phyloP scores from a whole-genome alignment of 495 filamentous ascomycete genomes.

The Aspergillus taichungensis region DNA sequence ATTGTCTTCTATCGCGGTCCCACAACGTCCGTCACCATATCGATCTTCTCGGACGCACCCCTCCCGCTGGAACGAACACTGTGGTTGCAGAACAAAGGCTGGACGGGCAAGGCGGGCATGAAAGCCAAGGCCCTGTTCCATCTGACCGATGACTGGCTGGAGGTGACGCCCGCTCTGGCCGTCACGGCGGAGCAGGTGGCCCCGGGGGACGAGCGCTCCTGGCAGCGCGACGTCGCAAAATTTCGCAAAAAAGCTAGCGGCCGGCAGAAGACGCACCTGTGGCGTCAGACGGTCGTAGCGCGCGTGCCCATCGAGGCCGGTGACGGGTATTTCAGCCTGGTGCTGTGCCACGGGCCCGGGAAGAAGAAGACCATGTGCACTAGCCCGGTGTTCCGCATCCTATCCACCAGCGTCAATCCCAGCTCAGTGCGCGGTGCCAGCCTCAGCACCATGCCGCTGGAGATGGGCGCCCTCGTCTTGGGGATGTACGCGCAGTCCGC shows the following conservation, averaged over 20 bases:
- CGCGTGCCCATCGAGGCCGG: constrained; percentile 52
- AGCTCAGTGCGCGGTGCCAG: constrained; percentile 55
- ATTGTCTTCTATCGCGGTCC: constrained; percentile 57
- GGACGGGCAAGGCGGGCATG: constrained; percentile 61
- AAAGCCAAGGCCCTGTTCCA: constrained; percentile 50
- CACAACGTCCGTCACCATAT: constrained; percentile 51
- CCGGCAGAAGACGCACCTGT: constrained; percentile 36
- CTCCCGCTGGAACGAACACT: constrained; percentile 50
- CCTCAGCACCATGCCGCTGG: constrained; percentile 53
- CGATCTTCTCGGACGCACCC: constrained; percentile 50
- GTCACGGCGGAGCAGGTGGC: constrained; percentile 36
- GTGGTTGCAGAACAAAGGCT: constrained; percentile 60
- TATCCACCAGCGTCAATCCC: constrained; percentile 49
- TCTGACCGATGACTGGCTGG: constrained; percentile 48
- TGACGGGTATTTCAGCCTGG: constrained; percentile 60
- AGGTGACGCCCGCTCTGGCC: constrained; percentile 52
- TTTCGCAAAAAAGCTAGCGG: constrained; percentile 43
- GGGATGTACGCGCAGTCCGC: constrained; percentile 43
- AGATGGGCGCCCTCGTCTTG: constrained; percentile 50
- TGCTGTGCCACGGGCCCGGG: constrained; percentile 48
- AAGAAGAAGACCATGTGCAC: constrained; percentile 49
- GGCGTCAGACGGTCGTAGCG: constrained; percentile 53
- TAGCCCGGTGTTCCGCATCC: constrained; percentile 56
- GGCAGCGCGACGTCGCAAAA: constrained; percentile 57
- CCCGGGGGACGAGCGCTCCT: constrained; percentile 47